Evolutionary conservation across 257 asterid genomes (phyloP).

Genomic region (Jacaranda mimosifolia): DNA sequence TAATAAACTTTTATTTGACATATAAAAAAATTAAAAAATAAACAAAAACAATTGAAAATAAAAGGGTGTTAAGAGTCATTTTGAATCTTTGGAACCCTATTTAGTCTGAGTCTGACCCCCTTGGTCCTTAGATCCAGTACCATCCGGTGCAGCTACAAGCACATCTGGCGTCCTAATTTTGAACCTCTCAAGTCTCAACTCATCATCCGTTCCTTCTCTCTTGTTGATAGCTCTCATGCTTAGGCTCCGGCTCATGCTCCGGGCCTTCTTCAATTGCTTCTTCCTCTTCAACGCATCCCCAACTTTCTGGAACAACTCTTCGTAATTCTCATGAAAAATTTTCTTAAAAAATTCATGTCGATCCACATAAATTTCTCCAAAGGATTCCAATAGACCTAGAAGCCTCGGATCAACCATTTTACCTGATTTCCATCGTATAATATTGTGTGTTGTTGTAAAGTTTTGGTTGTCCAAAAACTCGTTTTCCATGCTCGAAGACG

Average conservation of each 20-base stretch:
- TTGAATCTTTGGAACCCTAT: constrained; percentile 4
- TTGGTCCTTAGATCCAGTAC: not conserved
- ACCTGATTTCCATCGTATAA: constrained; percentile 68
- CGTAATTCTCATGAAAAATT: constrained; percentile 43
- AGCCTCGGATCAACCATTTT: constrained; percentile 53
- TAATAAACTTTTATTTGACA: no score
- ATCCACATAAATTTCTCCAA: constrained; percentile 49
- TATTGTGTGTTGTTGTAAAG: constrained; percentile 27
- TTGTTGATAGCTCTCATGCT: constrained; percentile 45
- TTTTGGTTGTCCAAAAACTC: constrained; percentile 2
- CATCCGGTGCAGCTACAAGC: constrained; percentile 35
- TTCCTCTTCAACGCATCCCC: constrained; percentile 35
- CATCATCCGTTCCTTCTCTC: constrained; percentile 39
- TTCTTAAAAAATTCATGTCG: constrained; percentile 50
- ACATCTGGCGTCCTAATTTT: constrained; percentile 57
- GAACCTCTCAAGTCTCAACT: constrained; percentile 47
- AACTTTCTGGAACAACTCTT: constrained; percentile 53
- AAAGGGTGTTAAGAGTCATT: not conserved
- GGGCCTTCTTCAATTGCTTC: constrained; percentile 35
- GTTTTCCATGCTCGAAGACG: constrained; percentile 22
- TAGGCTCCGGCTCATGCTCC: constrained; percentile 52
- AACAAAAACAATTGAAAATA: not conserved
- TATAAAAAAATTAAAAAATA: no score
- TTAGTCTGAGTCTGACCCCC: constrained; percentile 1
- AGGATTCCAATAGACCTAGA: constrained; percentile 50